Conservation (phyloP, 352 stramenopile genomes). For the Globisporangium alternatum region DNA sequence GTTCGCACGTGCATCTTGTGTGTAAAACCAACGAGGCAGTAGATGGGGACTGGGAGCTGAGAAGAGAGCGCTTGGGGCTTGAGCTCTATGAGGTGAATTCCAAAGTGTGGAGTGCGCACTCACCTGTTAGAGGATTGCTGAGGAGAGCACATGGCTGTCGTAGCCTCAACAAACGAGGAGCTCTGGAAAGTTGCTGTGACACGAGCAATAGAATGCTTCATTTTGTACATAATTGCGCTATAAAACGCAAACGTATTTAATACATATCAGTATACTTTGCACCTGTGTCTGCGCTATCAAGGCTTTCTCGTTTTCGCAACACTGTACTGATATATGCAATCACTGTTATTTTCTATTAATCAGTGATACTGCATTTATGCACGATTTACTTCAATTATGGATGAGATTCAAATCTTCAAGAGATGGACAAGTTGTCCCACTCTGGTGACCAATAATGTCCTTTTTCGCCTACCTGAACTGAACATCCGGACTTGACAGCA, state of each 20-base stretch:
- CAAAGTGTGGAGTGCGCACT: not conserved
- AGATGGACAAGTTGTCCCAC: constrained; percentile 14
- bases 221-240: no score
- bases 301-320: no score
- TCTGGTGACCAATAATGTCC: constrained; percentile 7
- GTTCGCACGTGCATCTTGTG: constrained; percentile 6
- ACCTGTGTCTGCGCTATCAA: no score
- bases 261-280: no score
- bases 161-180: not conserved
- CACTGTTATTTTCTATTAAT: no score
- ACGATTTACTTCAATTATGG: no score
- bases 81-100: not conserved
- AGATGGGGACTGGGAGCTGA: not conserved
- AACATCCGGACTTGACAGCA: not conserved
- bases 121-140: not conserved
- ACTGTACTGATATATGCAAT: not conserved
- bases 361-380: no score
- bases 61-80: not conserved
- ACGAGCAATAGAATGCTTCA: no score
- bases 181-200: not conserved
- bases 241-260: no score
- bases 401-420: not conserved
- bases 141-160: not conserved
- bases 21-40: not conserved
- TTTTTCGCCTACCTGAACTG: constrained; percentile 1